Evolutionary conservation across 345 rosid genomes (phyloP), one percentile per base, ranked within the genome.

Genomic region (Dipteronia sinensis): DNA sequence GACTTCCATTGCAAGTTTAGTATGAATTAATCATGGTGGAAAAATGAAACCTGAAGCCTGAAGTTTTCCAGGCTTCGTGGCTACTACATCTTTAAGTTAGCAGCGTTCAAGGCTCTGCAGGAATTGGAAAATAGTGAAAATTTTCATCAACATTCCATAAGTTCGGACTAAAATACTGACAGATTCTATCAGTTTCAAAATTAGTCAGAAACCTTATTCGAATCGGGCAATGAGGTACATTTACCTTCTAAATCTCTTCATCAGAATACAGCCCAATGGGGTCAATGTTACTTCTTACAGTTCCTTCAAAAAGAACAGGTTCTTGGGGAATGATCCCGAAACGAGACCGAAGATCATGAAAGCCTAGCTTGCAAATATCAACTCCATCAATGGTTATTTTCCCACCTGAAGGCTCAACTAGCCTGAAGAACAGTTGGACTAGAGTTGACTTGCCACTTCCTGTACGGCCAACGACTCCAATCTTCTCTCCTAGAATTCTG

Each of bases 291-390:
- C 93, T 93, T 79, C 99, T 87, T 20, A 96, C 95, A 0, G 98
- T 93, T 74, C 98, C 98, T 87, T 96, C 97, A 58, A 96, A 96
- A 40, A 93, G 92, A 56, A 92, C 94, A 38, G 98, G 99, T 46
- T 96, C 98, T 82, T 96, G 99, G 11, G 98, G 98, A 71, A 96
- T 96, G 86, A 93, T 96, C 27, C 98, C 92, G 23, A 95, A 90
- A 12, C 98, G 85, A 73, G 98, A 92, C 79, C 97, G 83, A 29
- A 95, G 94, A 86, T 95, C 92, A 53, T 90, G 98, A 15, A 93
- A 90, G 27, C 98, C 98, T 4, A 93, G 73, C 77, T 71, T 65
- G 75, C 85, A 79, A 53, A 93, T 90, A 80, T 96, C 90, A 16
- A 96, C 86, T 29, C 92, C 97, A 69, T 93, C 98, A 17, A 96